Evolutionary conservation across 495 filamentous ascomycete genomes (phyloP).

Genomic region (Opeltia flavorubescens): DNA sequence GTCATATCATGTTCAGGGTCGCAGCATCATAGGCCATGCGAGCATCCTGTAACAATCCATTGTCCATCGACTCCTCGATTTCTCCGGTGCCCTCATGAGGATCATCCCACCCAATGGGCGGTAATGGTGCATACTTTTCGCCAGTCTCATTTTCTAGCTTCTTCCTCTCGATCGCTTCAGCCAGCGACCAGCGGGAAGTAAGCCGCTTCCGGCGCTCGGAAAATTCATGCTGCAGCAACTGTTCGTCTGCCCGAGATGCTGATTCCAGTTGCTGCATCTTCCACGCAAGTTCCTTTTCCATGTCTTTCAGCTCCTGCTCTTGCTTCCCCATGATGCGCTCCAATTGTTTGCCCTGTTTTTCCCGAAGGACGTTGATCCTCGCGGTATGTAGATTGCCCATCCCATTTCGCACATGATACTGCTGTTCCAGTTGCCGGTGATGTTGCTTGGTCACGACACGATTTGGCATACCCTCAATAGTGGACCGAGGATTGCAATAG

Average conservation of each 20-base stretch:
- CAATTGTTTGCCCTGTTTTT: constrained; percentile 55
- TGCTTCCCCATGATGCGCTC: constrained; percentile 53
- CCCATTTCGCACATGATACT: constrained; percentile 52
- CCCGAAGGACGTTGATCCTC: constrained; percentile 68
- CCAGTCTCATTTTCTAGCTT: constrained; percentile 39
- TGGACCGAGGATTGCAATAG: constrained; percentile 13
- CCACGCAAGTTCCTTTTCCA: constrained; percentile 42
- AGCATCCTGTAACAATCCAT: background rate
- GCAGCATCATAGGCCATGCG: background rate
- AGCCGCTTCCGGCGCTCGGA: constrained; percentile 35
- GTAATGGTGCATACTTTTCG: constrained; percentile 34
- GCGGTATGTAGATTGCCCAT: constrained; percentile 57
- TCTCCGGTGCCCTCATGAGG: background rate
- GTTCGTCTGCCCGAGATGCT: constrained; percentile 36
- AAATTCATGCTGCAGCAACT: constrained; percentile 31
- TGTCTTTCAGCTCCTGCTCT: constrained; percentile 41
- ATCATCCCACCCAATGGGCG: constrained; percentile 15
- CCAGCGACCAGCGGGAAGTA: constrained; percentile 44
- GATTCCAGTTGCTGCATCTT: constrained; percentile 23
- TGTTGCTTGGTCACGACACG: constrained; percentile 43
- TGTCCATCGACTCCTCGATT: background rate
- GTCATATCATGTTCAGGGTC: constrained; percentile 1
- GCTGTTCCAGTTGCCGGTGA: constrained; percentile 49
- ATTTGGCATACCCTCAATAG: constrained; percentile 15
- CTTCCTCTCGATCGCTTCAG: constrained; percentile 45